A percentile compares a stretch with the other conserved stretches of the same genome.
phyloP scores from a whole-genome alignment of 176 grass and related monocot species.

The Bothriochloa decipiens region DNA sequence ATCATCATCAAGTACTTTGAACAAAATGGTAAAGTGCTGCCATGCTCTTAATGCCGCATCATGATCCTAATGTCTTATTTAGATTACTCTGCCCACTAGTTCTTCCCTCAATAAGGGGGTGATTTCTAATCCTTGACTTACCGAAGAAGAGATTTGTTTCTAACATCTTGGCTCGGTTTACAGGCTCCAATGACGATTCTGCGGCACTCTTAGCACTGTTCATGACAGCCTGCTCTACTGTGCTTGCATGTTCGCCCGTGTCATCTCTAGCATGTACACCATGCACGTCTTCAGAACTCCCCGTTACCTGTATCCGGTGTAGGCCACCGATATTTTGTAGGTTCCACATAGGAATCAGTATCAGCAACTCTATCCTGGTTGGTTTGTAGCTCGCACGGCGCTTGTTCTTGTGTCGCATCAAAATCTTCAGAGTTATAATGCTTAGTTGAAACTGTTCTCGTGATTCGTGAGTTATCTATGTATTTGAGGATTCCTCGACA shows the following conservation, averaged over 20 bases:
- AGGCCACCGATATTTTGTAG: constrained; percentile 52
- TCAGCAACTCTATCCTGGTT: constrained; percentile 52
- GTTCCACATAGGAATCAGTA: constrained; percentile 65
- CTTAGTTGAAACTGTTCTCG: constrained; percentile 28
- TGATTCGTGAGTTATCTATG: constrained; percentile 32
- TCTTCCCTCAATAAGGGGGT: background rate
- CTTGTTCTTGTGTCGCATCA: background rate
- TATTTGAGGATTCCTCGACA: constrained; percentile 42
- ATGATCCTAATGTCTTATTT: background rate
- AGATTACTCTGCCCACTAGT: background rate
- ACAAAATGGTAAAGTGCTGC: background rate
- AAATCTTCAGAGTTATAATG: constrained; percentile 36
- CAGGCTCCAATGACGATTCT: constrained; percentile 40
- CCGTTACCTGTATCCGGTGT: constrained; percentile 42
- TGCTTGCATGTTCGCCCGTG: constrained; percentile 10
- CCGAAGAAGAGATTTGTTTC: background rate
- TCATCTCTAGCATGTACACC: constrained; percentile 35
- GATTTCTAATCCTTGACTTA: background rate
- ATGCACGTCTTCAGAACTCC: constrained; percentile 42
- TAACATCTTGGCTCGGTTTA: constrained; percentile 24
- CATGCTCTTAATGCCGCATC: background rate
- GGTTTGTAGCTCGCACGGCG: constrained; percentile 21
- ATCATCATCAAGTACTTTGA: background rate
- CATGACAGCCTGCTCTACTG: constrained; percentile 7
- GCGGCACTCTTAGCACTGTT: constrained; percentile 29